phyloP scores from a whole-genome alignment of 2,329 filamentous ascomycete species.

The Fusarium sacchari region DNA sequence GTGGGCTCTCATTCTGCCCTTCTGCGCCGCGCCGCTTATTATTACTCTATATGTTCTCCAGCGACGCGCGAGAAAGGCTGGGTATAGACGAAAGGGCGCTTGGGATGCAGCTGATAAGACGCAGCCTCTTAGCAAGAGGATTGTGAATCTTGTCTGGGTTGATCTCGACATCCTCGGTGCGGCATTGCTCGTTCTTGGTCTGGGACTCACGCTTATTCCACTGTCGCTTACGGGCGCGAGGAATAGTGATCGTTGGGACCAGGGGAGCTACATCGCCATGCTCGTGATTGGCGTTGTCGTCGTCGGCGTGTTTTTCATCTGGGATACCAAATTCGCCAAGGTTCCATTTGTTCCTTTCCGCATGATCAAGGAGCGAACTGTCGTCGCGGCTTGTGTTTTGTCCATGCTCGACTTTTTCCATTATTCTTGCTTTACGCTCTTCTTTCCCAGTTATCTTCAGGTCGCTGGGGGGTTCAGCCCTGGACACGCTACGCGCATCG shows the following conservation, averaged over 20 bases:
- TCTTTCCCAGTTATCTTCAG: conserved; percentile 54
- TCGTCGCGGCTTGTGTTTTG: conserved; percentile 51
- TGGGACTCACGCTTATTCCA: conserved; percentile 50
- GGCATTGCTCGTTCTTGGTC: conserved; percentile 46
- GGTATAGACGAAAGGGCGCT: conserved; percentile 26
- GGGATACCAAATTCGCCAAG: conserved; percentile 51
- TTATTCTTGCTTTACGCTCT: conserved; percentile 52
- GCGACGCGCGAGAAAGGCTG: conserved; percentile 40
- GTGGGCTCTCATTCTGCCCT: conserved; percentile 53
- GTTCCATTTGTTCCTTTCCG: conserved; percentile 53
- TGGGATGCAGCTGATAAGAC: conserved; percentile 27
- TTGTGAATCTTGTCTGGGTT: conserved; percentile 40
- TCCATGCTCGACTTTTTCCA: conserved; percentile 51
- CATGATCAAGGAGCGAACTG: conserved; percentile 52
- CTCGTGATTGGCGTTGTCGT: conserved; percentile 44
- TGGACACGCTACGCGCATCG: conserved; percentile 51
- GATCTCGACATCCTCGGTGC: conserved; percentile 50
- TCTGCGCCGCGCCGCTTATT: conserved; percentile 47
- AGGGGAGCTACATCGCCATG: conserved; percentile 50
- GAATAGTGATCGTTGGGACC: conserved; percentile 46
- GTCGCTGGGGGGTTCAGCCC: conserved; percentile 51
- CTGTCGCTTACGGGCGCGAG: conserved; percentile 51
- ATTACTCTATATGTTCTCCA: conserved; percentile 48
- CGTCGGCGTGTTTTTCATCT: conserved; percentile 45
- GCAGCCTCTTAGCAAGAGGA: conserved; percentile 33